Percentiles rank a stretch among this genome's conserved stretches.
Evolutionary conservation across 2,329 filamentous ascomycete genomes (phyloP).

Genomic region (Fusarium goolgardi): DNA sequence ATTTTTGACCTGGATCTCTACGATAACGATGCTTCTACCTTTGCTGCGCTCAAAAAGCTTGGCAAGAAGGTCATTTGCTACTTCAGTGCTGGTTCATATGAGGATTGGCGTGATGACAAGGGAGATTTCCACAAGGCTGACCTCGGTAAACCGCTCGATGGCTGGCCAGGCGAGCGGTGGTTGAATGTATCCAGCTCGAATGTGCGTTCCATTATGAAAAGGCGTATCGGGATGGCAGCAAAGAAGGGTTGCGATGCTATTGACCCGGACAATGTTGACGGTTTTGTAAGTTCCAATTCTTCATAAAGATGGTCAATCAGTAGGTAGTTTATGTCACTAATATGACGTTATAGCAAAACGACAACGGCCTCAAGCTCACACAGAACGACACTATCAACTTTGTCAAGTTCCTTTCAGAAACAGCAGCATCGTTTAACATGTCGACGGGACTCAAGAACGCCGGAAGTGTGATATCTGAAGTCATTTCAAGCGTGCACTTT

Average conservation of each 20-base stretch:
- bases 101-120: conserved; percentile 70
- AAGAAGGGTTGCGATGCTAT: conserved; percentile 71
- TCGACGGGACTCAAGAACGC: conserved; percentile 77
- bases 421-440: conserved; percentile 65
- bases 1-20: conserved; percentile 65
- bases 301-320: too few species aligned
- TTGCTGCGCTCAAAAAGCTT: conserved; percentile 67
- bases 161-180: conserved; percentile 76
- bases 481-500: conserved; percentile 66
- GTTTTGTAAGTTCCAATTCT: conserved; percentile 67
- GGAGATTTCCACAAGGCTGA: conserved; percentile 65
- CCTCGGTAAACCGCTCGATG: conserved; percentile 67
- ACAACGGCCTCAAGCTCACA: conserved; percentile 71
- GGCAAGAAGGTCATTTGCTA: conserved; percentile 77
- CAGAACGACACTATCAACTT: conserved; percentile 66
- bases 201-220: conserved; percentile 73
- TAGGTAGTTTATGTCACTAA: background rate
- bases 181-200: conserved; percentile 66
- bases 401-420: conserved; percentile 67
- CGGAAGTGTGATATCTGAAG: conserved; percentile 64
- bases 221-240: conserved; percentile 68
- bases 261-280: conserved; percentile 71
- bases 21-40: conserved; percentile 58
- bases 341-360: conserved; percentile 58
- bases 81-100: conserved; percentile 77